Evolutionary conservation across 352 stramenopile species (phyloP).

Genomic region (Phytophthora aleatoria): DNA sequence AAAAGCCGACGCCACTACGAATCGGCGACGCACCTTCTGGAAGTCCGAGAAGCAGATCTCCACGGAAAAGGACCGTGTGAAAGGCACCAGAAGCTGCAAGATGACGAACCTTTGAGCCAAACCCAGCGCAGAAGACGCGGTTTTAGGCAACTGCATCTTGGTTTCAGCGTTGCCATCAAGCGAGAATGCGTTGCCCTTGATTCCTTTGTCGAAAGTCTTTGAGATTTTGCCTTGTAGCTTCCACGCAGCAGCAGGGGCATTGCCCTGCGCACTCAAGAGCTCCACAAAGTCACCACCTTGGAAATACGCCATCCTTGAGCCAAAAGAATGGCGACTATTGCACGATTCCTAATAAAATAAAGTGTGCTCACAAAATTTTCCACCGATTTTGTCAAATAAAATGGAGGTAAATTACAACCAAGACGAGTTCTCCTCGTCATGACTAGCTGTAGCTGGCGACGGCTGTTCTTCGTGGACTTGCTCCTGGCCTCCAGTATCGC

Average conservation of each 20-base stretch:
- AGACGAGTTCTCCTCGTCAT: conserved; percentile 15
- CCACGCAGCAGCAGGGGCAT: conserved; percentile 66
- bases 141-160: conserved; percentile 84
- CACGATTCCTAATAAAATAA: conserved; percentile 10
- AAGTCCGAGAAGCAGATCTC: conserved; percentile 85
- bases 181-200: conserved; percentile 78
- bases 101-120: conserved; percentile 81
- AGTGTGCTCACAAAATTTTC: conserved; percentile 29
- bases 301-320: conserved; percentile 55
- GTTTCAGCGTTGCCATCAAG: conserved; percentile 80
- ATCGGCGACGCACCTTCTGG: conserved; percentile 69
- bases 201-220: conserved; percentile 81
- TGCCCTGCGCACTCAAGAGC: conserved; percentile 80
- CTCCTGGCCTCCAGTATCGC: conserved; percentile 1
- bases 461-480: conserved; percentile 17
- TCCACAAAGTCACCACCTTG: conserved; percentile 85
- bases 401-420: conserved; percentile 32
- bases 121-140: conserved; percentile 38
- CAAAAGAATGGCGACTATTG: not conserved
- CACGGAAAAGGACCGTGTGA: conserved; percentile 68
- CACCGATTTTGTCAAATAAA: not conserved
- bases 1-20: conserved; percentile 83
- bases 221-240: conserved; percentile 79
- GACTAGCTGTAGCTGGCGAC: conserved; percentile 9
- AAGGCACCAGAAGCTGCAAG: conserved; percentile 66